Percentiles rank a stretch among this genome's conserved stretches.
phyloP scores from a whole-genome alignment of 768 basidiomycete genomes.

The Tulasnella sp. region DNA sequence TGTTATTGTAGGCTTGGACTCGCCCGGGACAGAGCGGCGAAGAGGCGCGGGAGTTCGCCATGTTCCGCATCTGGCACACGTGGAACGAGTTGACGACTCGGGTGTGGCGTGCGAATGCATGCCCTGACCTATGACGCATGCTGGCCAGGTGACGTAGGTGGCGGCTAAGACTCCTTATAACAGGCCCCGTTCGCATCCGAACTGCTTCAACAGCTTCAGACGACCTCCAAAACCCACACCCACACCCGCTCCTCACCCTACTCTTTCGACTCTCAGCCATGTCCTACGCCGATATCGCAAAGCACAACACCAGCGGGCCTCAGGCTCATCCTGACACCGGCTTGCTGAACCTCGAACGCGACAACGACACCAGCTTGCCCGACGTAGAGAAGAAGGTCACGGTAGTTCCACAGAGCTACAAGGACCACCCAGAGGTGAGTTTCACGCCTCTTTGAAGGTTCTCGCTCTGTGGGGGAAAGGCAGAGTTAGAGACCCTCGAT shows the following conservation, averaged over 20 bases:
- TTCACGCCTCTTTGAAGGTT: not conserved
- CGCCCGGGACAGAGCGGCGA: not conserved
- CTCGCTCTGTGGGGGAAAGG: not conserved
- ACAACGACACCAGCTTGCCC: conserved; percentile 47
- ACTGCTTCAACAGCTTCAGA: not conserved
- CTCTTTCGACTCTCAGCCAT: not conserved
- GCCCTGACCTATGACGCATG: not conserved
- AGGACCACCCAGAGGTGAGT: conserved; percentile 51
- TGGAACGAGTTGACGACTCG: not conserved
- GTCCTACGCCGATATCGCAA: conserved; percentile 69
- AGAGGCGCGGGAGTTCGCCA: not conserved
- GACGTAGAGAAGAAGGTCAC: conserved; percentile 56
- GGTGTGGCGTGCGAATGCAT: not conserved
- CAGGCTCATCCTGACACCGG: conserved; percentile 70
- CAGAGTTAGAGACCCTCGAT: conserved; percentile 35
- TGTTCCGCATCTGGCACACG: not conserved
- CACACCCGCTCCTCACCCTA: not conserved
- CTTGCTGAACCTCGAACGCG: conserved; percentile 56
- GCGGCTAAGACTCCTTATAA: not conserved
- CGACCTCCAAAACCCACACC: not conserved
- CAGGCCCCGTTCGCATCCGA: conserved; percentile 19
- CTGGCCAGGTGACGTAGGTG: not conserved
- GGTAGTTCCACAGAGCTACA: conserved; percentile 57
- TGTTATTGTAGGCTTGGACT: no score
- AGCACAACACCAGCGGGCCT: conserved; percentile 57